A percentile compares a stretch with the other conserved stretches of the same genome.
Conservation (phyloP, 345 rosid species). For the Jatropha curcas region DNA sequence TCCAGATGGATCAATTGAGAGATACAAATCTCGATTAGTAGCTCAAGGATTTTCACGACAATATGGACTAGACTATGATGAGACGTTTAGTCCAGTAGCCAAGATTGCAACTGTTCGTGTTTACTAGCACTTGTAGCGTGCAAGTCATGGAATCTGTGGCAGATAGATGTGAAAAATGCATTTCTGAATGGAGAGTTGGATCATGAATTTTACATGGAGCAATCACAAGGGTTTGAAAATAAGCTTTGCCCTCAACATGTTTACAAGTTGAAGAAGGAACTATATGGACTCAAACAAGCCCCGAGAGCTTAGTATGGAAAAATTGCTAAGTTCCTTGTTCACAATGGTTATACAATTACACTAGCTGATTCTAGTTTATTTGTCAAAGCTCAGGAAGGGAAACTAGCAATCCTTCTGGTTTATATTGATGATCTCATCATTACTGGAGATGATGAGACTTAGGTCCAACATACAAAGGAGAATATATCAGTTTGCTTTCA, state of each 20-base stretch:
- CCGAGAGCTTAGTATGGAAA: conserved; percentile 9
- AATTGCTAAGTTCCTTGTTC: background rate
- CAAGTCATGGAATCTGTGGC: background rate
- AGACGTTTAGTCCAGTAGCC: background rate
- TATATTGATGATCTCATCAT: conserved; percentile 6
- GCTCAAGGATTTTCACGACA: background rate
- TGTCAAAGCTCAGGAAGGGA: background rate
- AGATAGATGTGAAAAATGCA: conserved; percentile 4
- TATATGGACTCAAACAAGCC: background rate
- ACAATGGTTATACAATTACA: too few relatives aligned
- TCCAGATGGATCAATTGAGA: background rate
- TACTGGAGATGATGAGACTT: background rate
- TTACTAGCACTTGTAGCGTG: background rate
- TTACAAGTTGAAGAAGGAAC: background rate
- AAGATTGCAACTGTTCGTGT: background rate
- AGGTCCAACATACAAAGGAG: background rate
- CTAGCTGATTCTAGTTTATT: background rate
- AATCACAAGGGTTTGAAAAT: background rate
- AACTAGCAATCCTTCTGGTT: background rate
- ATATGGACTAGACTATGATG: background rate
- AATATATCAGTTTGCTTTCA: background rate
- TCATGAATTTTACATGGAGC: background rate
- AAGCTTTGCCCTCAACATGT: background rate
- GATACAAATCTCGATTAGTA: background rate
- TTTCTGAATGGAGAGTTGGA: conserved; percentile 4